Percentiles rank a stretch among this genome's conserved stretches.
Evolutionary conservation across 1,284 basidiomycete genomes (phyloP).

Genomic region (Irpex rosettiformis): DNA sequence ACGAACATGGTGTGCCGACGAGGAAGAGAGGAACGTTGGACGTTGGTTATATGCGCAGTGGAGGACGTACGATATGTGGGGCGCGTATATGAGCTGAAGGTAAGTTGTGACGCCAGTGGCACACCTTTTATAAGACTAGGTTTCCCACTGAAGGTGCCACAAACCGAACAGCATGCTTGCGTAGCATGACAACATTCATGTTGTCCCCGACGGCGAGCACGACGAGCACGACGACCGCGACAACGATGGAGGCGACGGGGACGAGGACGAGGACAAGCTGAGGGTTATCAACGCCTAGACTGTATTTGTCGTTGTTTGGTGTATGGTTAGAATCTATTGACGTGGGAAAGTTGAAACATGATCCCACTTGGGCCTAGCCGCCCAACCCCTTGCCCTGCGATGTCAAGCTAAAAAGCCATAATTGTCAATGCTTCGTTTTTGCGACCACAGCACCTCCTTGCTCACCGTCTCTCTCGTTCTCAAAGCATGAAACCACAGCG

Average conservation of each 20-base stretch:
- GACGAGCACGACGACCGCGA: too few species aligned
- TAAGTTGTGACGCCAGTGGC: conserved; percentile 4
- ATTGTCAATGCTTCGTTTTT: too few species aligned
- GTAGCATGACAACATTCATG: neutral
- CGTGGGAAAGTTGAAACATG: conserved; percentile 11
- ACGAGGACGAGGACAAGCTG: too few species aligned
- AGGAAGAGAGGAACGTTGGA: neutral
- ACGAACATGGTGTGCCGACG: conserved; percentile 28
- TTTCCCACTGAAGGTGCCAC: neutral
- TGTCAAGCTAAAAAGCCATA: neutral
- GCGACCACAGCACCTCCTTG: too few species aligned
- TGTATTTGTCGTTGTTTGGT: neutral
- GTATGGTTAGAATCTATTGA: neutral
- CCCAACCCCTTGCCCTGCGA: conserved; percentile 9
- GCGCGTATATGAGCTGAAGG: neutral
- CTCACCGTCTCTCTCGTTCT: neutral
- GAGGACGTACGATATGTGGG: neutral
- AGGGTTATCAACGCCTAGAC: too few species aligned
- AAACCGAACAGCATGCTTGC: neutral
- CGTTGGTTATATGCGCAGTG: neutral
- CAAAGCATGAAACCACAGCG: neutral
- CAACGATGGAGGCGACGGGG: too few species aligned
- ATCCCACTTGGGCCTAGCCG: conserved; percentile 20
- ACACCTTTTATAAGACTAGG: neutral
- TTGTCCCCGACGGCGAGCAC: neutral